A percentile compares a stretch with the other conserved stretches of the same genome.
phyloP scores from a whole-genome alignment of 106 monocot species.

The Platanthera zijinensis region DNA sequence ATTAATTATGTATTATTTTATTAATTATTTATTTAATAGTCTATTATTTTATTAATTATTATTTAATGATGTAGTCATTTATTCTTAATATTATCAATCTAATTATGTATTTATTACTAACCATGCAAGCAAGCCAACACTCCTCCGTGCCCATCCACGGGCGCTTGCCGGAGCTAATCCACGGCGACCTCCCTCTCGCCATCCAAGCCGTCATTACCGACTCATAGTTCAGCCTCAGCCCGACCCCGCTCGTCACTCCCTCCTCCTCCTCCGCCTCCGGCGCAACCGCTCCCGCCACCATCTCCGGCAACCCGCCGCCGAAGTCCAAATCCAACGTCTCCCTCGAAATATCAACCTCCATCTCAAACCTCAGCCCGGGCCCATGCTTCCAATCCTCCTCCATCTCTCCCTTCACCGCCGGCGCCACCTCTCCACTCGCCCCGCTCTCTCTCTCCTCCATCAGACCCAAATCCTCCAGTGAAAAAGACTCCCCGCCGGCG shows the following conservation, averaged over 20 bases:
- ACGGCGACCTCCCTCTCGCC: slow-evolving; percentile 35
- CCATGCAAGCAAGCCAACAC: slow-evolving; percentile 47
- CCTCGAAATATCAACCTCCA: slow-evolving; percentile 23
- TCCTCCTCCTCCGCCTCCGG: neutral
- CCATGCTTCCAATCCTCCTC: neutral
- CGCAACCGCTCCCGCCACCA: neutral
- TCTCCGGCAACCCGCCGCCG: slow-evolving; percentile 18
- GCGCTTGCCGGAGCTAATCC: slow-evolving; percentile 67
- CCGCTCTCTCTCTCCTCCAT: neutral
- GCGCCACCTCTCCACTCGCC: slow-evolving; percentile 1
- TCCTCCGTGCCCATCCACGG: slow-evolving; percentile 43
- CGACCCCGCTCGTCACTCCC: slow-evolving; percentile 11
- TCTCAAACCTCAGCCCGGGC: neutral
- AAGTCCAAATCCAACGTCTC: slow-evolving; percentile 58
- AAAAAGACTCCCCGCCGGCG: slow-evolving; percentile 45
- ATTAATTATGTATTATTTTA: too few species aligned
- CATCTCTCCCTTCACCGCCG: slow-evolving; percentile 21
- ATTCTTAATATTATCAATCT: neutral
- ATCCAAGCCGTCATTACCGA: slow-evolving; percentile 58
- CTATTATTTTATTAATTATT: too few species aligned
- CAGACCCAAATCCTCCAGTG: slow-evolving; percentile 52
- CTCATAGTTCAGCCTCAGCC: slow-evolving; percentile 60
- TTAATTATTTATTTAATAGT: too few species aligned
- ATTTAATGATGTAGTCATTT: too few species aligned
- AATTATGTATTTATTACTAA: slow-evolving; percentile 8